A percentile compares a stretch with the other conserved stretches of the same genome.
phyloP scores from a whole-genome alignment of 495 filamentous ascomycete species.

The Pyrenopolyporus hunteri region DNA sequence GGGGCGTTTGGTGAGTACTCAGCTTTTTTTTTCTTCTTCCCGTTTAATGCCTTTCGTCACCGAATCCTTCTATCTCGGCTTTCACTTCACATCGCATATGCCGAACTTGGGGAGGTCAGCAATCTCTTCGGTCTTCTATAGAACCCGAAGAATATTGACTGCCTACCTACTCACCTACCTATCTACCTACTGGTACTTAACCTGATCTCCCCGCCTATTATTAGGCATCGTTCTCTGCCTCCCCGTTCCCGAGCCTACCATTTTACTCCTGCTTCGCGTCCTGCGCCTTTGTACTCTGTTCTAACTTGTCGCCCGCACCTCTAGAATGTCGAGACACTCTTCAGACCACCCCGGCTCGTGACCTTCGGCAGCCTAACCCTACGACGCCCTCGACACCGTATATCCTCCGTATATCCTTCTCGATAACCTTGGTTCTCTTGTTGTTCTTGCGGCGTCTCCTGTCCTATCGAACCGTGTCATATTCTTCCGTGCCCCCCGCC shows the following conservation, averaged over 20 bases:
- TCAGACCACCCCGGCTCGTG: not conserved
- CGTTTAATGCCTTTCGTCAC: no score
- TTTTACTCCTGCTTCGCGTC: not conserved
- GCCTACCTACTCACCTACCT: no score
- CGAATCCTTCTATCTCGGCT: not conserved
- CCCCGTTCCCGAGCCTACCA: not conserved
- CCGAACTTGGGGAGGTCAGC: not conserved
- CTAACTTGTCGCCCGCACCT: constrained; percentile 1
- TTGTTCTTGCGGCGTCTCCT: not conserved
- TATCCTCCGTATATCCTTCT: no score
- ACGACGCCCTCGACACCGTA: not conserved
- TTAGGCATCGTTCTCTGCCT: constrained; percentile 13
- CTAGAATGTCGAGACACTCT: constrained; percentile 4
- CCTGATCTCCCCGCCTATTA: constrained; percentile 3
- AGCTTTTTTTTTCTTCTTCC: not conserved
- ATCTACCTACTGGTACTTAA: not conserved
- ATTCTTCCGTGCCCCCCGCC: not conserved
- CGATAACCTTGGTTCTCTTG: not conserved
- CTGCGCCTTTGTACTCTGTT: not conserved
- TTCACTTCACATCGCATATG: constrained; percentile 3
- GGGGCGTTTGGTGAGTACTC: constrained; percentile 7
- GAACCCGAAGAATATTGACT: constrained; percentile 20
- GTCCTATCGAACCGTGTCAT: not conserved
- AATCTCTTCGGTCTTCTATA: constrained; percentile 10
- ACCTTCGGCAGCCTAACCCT: not conserved